A percentile compares a stretch with the other conserved stretches of the same genome.
phyloP scores from a whole-genome alignment of 345 rosid genomes.

The Adansonia digitata region DNA sequence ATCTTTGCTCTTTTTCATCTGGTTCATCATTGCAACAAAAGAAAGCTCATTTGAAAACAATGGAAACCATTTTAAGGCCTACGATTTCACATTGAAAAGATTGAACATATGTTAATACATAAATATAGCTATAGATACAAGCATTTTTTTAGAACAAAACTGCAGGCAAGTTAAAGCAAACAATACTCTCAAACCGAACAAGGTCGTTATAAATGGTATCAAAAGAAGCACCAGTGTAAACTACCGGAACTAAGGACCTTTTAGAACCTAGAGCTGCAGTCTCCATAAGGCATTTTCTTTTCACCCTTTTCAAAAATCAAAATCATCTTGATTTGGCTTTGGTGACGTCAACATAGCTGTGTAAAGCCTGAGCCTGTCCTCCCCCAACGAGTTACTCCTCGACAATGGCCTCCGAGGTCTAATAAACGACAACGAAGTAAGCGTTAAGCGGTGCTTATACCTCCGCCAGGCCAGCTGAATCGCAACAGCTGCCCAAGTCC shows the following conservation, averaged over 20 bases:
- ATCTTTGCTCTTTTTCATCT: too few relatives aligned
- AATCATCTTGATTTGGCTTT: slow-evolving; percentile 90
- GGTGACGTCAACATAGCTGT: slow-evolving; percentile 93
- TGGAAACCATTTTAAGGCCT: not conserved
- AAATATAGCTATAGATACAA: not conserved
- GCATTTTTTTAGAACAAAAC: not conserved
- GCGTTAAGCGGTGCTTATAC: slow-evolving; percentile 73
- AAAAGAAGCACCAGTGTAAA: not conserved
- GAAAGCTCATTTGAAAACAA: not conserved
- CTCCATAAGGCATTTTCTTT: too few relatives aligned
- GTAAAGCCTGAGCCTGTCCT: slow-evolving; percentile 82
- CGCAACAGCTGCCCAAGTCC: slow-evolving; percentile 97
- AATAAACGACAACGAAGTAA: slow-evolving; percentile 78
- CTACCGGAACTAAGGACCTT: not conserved
- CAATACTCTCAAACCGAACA: not conserved
- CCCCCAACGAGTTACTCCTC: slow-evolving; percentile 78
- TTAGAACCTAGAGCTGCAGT: too few relatives aligned
- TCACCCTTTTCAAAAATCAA: slow-evolving; percentile 46
- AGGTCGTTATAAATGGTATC: not conserved
- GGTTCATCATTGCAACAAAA: not conserved
- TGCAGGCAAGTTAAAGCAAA: not conserved
- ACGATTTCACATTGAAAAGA: not conserved
- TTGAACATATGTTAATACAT: not conserved
- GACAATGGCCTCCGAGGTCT: slow-evolving; percentile 89
- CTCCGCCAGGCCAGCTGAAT: slow-evolving; percentile 96